Base-by-base conservation (phyloP, 139 green algal species). In the Coelastrella sp. region DNA sequence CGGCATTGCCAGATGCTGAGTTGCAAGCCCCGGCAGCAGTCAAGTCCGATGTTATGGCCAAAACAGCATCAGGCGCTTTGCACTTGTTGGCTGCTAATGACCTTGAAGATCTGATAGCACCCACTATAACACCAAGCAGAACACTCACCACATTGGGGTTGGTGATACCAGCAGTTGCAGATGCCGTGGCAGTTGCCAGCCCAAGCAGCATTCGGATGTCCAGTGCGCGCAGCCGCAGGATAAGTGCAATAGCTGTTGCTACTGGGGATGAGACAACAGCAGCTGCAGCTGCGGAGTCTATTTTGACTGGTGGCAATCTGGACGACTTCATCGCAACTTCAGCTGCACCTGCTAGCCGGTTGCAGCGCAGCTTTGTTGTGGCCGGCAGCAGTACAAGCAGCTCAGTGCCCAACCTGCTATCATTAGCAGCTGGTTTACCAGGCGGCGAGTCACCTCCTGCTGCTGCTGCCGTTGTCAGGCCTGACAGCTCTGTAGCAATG, bases 301-400 rank as follows among this genome's bases (percentile, higher is more conserved):
- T 64, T 10, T 32, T 78, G 4, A 64, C 22, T 77, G 82, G 32
- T 23, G 73, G 60, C 82, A 87, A 60, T 61, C 60, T 87, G 22
- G 82, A 87, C 61, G 82, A 87, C 60, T 77, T 87, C 19, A 87
- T 87, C 64, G 82, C 82, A 20, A 58, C 60, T n/a, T n/a, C 82
- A 84, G 79, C 79, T 66, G n/a, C 56, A 5, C 79, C 79, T 54
- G 56, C 56, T 68, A 19, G 60, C 47, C 56, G 47, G 56, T n/a
- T 7, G 11, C 56, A 84, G 79, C 79, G 54, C 79, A 83, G 54
- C 54, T 83, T 59, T 14, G 47, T 32, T 6, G 68, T 84, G 54
- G 16, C 19, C 71, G 23, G 71, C 71, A 77, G 71, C 3, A 77
- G n/a, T 77, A 10, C 3, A 16, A 77, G 71, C 71, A 77, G 71